phyloP scores from a whole-genome alignment of 331 rosid species.

The Quercus phellos region DNA sequence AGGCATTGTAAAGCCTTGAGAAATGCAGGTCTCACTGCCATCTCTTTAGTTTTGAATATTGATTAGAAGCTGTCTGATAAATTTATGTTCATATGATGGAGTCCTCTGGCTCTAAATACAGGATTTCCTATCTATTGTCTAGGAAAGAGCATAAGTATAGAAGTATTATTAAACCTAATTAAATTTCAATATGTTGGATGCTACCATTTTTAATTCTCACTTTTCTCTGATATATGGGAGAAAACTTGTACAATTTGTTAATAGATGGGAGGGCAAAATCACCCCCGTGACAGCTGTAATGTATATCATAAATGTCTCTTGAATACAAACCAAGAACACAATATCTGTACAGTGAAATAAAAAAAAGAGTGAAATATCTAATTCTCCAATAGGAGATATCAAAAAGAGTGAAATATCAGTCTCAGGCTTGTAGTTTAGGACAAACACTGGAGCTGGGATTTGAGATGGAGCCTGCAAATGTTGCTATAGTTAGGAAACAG shows the following conservation, averaged over 20 bases:
- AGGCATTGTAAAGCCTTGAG: too few relatives aligned
- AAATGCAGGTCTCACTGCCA: too few relatives aligned
- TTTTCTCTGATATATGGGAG: background rate
- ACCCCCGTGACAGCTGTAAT: background rate
- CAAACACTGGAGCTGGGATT: constrained; percentile 50
- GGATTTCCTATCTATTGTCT: too few relatives aligned
- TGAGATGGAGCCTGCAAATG: constrained; percentile 68
- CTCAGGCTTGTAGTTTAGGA: constrained; percentile 65
- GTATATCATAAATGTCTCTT: background rate
- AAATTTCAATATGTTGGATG: background rate
- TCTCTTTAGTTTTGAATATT: too few relatives aligned
- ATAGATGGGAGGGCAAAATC: background rate
- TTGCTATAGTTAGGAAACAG: constrained; percentile 13
- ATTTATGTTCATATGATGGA: too few relatives aligned
- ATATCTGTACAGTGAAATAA: background rate
- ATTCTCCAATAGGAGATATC: background rate
- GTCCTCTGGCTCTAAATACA: too few relatives aligned
- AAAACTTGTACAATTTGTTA: background rate
- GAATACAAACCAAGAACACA: background rate
- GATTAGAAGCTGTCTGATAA: too few relatives aligned
- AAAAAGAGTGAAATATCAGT: background rate
- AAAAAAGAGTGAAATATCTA: background rate
- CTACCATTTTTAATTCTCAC: background rate
- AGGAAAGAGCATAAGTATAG: too few relatives aligned
- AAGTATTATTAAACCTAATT: background rate